These are phyloP conservation scores for Apiospora kogelbergensis DNA, from an alignment of 2,329 filamentous ascomycete species.

Conservation along the genomic window DNA sequence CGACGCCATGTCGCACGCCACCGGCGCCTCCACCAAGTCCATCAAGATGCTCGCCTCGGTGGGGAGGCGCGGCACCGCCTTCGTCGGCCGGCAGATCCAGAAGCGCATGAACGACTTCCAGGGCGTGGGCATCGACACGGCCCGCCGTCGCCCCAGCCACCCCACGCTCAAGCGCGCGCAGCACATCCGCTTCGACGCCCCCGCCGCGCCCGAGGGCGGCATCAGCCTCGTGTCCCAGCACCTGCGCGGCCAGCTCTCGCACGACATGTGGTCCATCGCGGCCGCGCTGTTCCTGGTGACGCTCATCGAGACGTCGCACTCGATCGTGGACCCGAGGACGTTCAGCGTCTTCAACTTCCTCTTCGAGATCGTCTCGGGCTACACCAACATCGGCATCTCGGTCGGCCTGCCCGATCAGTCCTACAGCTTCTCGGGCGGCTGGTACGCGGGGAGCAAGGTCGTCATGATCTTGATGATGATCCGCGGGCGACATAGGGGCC, in stretches of 20 bases:
- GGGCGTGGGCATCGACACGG: constrained; percentile 20
- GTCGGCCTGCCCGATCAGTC: constrained; percentile 77
- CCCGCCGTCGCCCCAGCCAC: background rate
- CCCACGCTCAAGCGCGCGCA: constrained; percentile 19
- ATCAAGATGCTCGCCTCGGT: constrained; percentile 10
- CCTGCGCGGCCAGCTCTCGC: constrained; percentile 88
- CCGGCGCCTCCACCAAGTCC: constrained; percentile 1
- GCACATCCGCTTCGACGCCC: constrained; percentile 14
- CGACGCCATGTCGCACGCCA: constrained; percentile 11
- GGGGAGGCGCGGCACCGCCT: constrained; percentile 11
- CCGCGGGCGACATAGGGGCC: constrained; percentile 66
- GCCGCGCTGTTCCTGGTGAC: constrained; percentile 89
- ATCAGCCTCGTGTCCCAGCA: constrained; percentile 44
- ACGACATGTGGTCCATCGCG: constrained; percentile 97
- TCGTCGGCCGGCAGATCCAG: constrained; percentile 17
- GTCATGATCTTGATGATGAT: constrained; percentile 70
- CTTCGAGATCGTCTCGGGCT: constrained; percentile 87
- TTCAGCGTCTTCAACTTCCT: constrained; percentile 65
- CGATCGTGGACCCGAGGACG: constrained; percentile 66
- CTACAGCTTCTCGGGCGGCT: constrained; percentile 79
- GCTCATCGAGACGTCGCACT: constrained; percentile 73
- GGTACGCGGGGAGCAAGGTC: constrained; percentile 70
- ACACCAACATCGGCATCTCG: constrained; percentile 90
- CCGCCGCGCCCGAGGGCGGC: constrained; percentile 8
- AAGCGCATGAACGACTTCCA: constrained; percentile 23